phyloP scores from a whole-genome alignment of 352 stramenopile genomes.

The Globisporangium nunn region DNA sequence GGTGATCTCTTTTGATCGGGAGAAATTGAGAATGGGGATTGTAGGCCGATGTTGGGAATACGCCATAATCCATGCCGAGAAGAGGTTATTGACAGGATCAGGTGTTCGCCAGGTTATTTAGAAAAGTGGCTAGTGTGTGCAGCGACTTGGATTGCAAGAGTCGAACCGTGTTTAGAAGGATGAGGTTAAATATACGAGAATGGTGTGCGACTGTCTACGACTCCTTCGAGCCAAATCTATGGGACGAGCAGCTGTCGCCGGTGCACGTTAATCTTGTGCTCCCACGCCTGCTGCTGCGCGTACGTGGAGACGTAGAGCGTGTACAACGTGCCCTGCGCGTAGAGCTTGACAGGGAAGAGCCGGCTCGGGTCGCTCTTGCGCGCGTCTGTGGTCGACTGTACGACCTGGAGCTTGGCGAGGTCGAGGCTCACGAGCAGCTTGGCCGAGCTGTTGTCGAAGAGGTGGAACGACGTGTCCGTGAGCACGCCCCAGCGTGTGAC shows the following conservation, averaged over 20 bases:
- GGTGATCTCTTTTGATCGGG: no score
- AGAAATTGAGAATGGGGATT: no score
- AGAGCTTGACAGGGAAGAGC: conserved; percentile 69
- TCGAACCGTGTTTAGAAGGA: neutral
- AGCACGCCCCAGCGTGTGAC: conserved; percentile 74
- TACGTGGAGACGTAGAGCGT: conserved; percentile 71
- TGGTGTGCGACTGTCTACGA: no score
- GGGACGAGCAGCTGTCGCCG: conserved; percentile 68
- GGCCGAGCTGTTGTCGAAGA: conserved; percentile 73
- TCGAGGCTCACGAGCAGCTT: conserved; percentile 66
- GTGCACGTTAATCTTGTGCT: conserved; percentile 74
- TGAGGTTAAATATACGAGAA: neutral
- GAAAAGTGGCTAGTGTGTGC: no score
- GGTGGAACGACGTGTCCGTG: conserved; percentile 69
- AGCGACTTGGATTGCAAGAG: no score
- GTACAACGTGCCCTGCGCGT: conserved; percentile 59
- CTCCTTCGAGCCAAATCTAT: conserved; percentile 11
- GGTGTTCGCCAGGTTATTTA: no score
- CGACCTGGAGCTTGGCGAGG: conserved; percentile 72
- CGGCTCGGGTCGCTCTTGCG: conserved; percentile 42
- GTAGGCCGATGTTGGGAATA: no score
- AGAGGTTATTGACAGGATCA: no score
- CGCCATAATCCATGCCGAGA: no score
- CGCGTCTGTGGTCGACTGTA: conserved; percentile 35
- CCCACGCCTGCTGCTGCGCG: conserved; percentile 72